These are phyloP conservation scores for Quercus phellos DNA, from an alignment of 331 rosid genomes.

Conservation along the genomic window DNA sequence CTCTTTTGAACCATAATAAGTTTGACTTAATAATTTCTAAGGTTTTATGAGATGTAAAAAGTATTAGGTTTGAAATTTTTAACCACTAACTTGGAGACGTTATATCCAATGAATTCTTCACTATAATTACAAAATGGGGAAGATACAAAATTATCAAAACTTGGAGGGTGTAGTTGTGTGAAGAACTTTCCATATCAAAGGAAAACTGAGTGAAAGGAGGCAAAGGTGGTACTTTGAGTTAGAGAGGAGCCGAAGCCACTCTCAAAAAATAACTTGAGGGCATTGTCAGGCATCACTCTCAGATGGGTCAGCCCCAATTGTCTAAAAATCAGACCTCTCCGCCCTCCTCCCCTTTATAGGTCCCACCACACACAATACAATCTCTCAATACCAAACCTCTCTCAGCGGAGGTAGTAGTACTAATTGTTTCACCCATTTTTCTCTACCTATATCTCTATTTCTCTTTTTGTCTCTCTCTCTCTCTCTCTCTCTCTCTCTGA, in stretches of 20 bases:
- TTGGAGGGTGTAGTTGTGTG: neutral
- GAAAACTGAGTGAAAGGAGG: conserved; percentile 22
- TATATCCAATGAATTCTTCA: too few relatives aligned
- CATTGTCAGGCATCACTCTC: conserved; percentile 76
- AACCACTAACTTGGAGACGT: too few relatives aligned
- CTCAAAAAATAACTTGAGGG: conserved; percentile 46
- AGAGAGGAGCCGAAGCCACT: conserved; percentile 49
- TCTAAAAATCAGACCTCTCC: conserved; percentile 43
- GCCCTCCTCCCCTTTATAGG: conserved; percentile 35
- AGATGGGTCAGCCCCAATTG: conserved; percentile 82
- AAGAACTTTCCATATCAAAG: conserved; percentile 17
- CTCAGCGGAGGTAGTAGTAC: neutral
- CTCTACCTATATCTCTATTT: neutral
- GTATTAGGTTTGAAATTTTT: too few relatives aligned
- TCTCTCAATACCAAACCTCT: neutral
- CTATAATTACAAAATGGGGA: too few relatives aligned
- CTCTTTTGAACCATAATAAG: too few relatives aligned
- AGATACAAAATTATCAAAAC: neutral
- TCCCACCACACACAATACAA: conserved; percentile 27
- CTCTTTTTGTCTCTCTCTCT: neutral
- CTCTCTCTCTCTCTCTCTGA: neutral
- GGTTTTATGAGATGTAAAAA: too few relatives aligned
- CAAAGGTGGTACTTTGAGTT: conserved; percentile 47
- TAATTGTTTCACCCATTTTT: neutral
- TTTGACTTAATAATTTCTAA: too few relatives aligned